A percentile compares a stretch with the other conserved stretches of the same genome.
phyloP scores from a whole-genome alignment of 2,329 filamentous ascomycete species.

The Xylaria sp. region DNA sequence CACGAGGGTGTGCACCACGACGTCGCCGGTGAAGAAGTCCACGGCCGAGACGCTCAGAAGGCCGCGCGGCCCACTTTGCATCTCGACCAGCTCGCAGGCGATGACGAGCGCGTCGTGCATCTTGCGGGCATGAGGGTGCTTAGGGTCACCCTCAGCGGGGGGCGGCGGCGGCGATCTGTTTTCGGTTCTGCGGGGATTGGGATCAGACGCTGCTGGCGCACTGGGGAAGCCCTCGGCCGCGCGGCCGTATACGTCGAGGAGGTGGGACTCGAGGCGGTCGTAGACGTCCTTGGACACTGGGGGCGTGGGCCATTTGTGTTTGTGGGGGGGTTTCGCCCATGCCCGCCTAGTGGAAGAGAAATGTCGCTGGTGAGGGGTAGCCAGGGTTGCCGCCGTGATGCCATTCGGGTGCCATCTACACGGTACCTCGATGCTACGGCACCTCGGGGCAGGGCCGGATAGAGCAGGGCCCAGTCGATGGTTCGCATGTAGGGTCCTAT shows the following conservation, averaged over 20 bases:
- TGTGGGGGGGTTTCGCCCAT: background rate
- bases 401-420: constrained; percentile 9
- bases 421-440: constrained; percentile 9
- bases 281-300: background rate
- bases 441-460: constrained; percentile 7
- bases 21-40: constrained; percentile 20
- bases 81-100: constrained; percentile 21
- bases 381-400: constrained; percentile 9
- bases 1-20: constrained; percentile 14
- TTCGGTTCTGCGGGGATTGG: constrained; percentile 13
- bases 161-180: constrained; percentile 4
- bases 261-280: constrained; percentile 16
- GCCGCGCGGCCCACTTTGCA: constrained; percentile 2
- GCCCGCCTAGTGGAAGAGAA: constrained; percentile 1
- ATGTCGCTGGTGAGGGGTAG: constrained; percentile 16
- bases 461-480: constrained; percentile 17
- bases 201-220: background rate
- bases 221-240: constrained; percentile 24
- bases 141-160: background rate
- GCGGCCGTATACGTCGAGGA: constrained; percentile 12
- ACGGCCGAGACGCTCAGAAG: constrained; percentile 10
- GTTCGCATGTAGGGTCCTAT: constrained; percentile 19
- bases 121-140: background rate
- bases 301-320: constrained; percentile 7
- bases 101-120: constrained; percentile 13